Conservation (phyloP, 495 filamentous ascomycete genomes). For the Acidomyces sp. region DNA sequence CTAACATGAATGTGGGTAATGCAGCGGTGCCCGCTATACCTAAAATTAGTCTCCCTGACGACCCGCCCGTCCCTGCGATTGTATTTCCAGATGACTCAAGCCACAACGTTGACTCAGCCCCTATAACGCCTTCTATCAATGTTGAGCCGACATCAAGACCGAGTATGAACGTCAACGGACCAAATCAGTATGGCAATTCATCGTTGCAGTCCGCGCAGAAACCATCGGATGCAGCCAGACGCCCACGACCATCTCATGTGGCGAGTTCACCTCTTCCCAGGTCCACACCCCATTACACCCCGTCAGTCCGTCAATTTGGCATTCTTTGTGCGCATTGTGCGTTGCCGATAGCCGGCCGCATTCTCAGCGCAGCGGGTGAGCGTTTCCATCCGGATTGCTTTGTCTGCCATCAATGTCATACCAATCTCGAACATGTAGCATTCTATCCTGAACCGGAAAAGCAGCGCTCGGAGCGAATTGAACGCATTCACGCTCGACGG, state of each 20-base stretch:
- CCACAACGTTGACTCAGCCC: conserved; percentile 27
- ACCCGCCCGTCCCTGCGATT: conserved; percentile 23
- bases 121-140: conserved; percentile 20
- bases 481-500: conserved; percentile 45
- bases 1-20: neutral
- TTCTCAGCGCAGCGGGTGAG: conserved; percentile 62
- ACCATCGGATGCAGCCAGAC: conserved; percentile 24
- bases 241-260: conserved; percentile 26
- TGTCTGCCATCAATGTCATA: conserved; percentile 74
- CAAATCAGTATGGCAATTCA: conserved; percentile 15
- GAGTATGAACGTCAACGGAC: conserved; percentile 33
- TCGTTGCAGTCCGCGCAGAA: neutral
- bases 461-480: conserved; percentile 54
- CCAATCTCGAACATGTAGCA: conserved; percentile 80
- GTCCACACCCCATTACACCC: conserved; percentile 35
- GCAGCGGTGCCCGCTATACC: conserved; percentile 18
- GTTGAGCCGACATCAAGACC: conserved; percentile 15
- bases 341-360: conserved; percentile 72
- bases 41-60: conserved; percentile 25
- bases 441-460: conserved; percentile 83
- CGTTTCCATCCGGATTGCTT: conserved; percentile 95
- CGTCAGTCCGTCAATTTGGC: conserved; percentile 41
- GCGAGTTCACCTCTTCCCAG: conserved; percentile 26
- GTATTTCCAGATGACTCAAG: conserved; percentile 29
- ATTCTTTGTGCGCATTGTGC: conserved; percentile 75